A percentile compares a stretch with the other conserved stretches of the same genome.
Conservation (phyloP, 169 alveolate genomes). For the Miamiensis avidus region DNA sequence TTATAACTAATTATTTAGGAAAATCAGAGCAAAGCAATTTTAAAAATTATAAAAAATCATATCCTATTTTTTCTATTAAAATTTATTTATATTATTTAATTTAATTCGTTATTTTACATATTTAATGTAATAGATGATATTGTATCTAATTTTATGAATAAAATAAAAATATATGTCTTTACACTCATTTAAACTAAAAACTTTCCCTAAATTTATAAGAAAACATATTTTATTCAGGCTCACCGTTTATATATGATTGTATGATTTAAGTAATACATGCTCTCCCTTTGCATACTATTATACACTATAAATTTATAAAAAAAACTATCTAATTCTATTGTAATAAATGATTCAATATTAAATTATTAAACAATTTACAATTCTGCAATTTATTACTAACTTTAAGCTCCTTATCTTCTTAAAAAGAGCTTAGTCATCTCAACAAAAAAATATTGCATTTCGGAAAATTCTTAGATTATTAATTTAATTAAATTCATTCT, state of each 20-base stretch:
- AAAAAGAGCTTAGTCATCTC: constrained; percentile 28
- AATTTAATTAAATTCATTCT: too few species aligned
- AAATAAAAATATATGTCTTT: not conserved
- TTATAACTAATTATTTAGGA: constrained; percentile 17
- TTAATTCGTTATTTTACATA: not conserved
- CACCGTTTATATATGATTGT: constrained; percentile 1
- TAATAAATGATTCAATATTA: too few species aligned
- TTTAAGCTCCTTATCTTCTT: constrained; percentile 2
- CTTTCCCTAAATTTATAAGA: constrained; percentile 21
- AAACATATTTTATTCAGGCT: constrained; percentile 22
- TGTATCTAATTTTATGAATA: too few species aligned
- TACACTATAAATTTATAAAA: too few species aligned
- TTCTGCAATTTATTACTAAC: not conserved
- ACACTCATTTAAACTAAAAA: constrained; percentile 14
- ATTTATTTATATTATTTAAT: not conserved
- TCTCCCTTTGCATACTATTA: constrained; percentile 25
- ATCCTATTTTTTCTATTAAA: constrained; percentile 11
- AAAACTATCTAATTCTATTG: not conserved
- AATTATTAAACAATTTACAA: not conserved
- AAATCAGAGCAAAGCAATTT: constrained; percentile 17
- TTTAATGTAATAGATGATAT: too few species aligned
- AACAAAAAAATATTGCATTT: constrained; percentile 16
- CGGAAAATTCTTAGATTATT: constrained; percentile 12
- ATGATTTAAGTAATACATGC: constrained; percentile 25
- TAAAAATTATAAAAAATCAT: constrained; percentile 22